Evolutionary conservation across 1,139 yeast genomes (phyloP), one percentile per base, ranked within the genome.

Genomic region (Yamadazyma mexicana): DNA sequence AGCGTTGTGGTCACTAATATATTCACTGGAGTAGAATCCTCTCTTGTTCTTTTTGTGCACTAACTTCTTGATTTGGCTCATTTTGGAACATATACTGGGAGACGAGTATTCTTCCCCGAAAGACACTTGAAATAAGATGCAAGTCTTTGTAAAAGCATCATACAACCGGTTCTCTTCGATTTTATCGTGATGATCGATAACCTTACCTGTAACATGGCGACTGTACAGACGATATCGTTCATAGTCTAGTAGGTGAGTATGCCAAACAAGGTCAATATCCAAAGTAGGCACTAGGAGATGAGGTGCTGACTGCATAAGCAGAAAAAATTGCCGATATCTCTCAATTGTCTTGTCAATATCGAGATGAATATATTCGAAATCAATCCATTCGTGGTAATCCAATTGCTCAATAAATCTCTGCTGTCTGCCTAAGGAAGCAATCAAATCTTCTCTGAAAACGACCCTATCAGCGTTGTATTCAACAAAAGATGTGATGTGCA

Each of bases 231-330:
- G n/a, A n/a, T n/a, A n/a, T n/a, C n/a, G n/a, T n/a, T n/a, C n/a
- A n/a, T n/a, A n/a, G 17, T 24, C 20, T 14, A 69, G 47, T 41
- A 63, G 71, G 41, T 68, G 74, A 4, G 73, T 66, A 41, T 66
- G 73, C 74, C 75, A 69, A 2, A 62, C 53, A 33, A 69, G 51
- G 42, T 69, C 74, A 20, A 69, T 60, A 41, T 69, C 74, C 34
- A 69, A 48, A 0, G 74, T 66, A 0, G 75, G 75, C 1, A 69
- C 68, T 17, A 61, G 46, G 34, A 57, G 46, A 11, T 22, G 35
- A 6, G 32, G 32, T 2, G 44, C 26, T 8, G 24, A 10, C 16
- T 17, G 18, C 35, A 43, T 38, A 25, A 66, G 31, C 7, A 38
- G 38, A 31, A 64, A 51, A 40, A 65, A 67, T 20, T 62, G 48